A percentile compares a stretch with the other conserved stretches of the same genome.
phyloP scores from a whole-genome alignment of 805 yeast species.

The Kazachstania bromeliacearum region DNA sequence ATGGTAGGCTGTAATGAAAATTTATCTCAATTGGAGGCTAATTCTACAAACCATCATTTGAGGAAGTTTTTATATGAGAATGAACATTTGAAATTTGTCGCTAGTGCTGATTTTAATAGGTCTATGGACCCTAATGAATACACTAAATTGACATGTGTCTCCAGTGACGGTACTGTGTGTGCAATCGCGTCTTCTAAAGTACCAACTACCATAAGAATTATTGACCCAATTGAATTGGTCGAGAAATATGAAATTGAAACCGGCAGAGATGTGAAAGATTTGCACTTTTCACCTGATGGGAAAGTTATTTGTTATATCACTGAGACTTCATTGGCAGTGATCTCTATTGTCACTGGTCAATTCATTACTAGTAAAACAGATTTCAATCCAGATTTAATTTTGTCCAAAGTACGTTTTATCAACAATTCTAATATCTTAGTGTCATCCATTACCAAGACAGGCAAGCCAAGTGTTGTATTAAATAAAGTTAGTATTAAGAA shows the following conservation, averaged over 20 bases:
- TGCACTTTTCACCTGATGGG: slow-evolving; percentile 60
- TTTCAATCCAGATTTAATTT: slow-evolving; percentile 23
- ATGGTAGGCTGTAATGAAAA: slow-evolving; percentile 73
- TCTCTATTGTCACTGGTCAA: slow-evolving; percentile 35
- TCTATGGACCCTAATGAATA: slow-evolving; percentile 45
- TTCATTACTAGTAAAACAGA: slow-evolving; percentile 30
- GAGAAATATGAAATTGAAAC: slow-evolving; percentile 47
- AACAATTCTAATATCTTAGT: slow-evolving; percentile 31
- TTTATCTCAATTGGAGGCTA: slow-evolving; percentile 42
- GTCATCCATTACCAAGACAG: slow-evolving; percentile 36
- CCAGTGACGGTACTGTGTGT: slow-evolving; percentile 52
- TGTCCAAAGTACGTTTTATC: slow-evolving; percentile 32
- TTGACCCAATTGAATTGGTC: slow-evolving; percentile 47
- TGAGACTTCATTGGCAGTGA: slow-evolving; percentile 37
- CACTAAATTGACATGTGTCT: slow-evolving; percentile 46
- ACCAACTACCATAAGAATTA: slow-evolving; percentile 55
- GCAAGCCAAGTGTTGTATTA: slow-evolving; percentile 31
- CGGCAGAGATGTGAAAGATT: slow-evolving; percentile 49
- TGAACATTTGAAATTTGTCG: slow-evolving; percentile 52
- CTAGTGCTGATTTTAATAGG: slow-evolving; percentile 47
- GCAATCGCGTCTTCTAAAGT: slow-evolving; percentile 58
- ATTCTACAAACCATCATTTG: slow-evolving; percentile 55
- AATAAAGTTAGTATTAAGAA: slow-evolving; percentile 21
- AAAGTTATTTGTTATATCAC: slow-evolving; percentile 58
- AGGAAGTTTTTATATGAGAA: slow-evolving; percentile 54